These are phyloP conservation scores for Hanseniaspora taiwanica DNA, from an alignment of 805 yeast species.

Conservation along the genomic window DNA sequence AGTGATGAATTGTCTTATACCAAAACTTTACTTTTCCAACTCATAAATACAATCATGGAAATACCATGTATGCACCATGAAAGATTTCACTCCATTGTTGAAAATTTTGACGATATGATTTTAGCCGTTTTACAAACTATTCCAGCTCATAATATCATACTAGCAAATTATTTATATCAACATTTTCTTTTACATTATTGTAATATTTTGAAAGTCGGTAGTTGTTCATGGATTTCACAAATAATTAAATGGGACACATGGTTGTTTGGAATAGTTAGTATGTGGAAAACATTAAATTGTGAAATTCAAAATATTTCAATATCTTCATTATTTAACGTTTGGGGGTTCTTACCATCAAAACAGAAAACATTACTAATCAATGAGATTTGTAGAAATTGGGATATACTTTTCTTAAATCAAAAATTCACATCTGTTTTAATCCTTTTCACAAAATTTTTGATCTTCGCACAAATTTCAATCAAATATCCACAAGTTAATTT, in stretches of 20 bases:
- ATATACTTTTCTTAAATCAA: constrained; percentile 9
- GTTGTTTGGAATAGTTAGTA: constrained; percentile 14
- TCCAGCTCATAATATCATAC: constrained; percentile 16
- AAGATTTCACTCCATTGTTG: background rate
- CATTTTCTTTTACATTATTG: constrained; percentile 14
- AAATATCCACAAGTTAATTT: background rate
- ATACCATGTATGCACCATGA: background rate
- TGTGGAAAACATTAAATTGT: constrained; percentile 15
- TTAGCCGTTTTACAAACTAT: constrained; percentile 12
- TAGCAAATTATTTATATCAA: constrained; percentile 18
- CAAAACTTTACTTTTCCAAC: background rate
- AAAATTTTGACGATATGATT: constrained; percentile 4
- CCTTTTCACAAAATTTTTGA: constrained; percentile 5
- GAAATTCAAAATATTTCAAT: constrained; percentile 16
- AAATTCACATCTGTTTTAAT: constrained; percentile 8
- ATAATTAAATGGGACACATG: constrained; percentile 18
- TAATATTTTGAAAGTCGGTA: no score
- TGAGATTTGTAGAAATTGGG: constrained; percentile 10
- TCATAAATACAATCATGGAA: background rate
- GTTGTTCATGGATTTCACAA: background rate
- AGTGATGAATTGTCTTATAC: background rate
- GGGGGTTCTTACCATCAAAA: constrained; percentile 14
- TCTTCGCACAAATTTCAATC: background rate
- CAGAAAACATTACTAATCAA: constrained; percentile 6
- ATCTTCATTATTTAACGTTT: constrained; percentile 17